Conservation (phyloP, 331 rosid species). For the Prunus yedoensis region DNA sequence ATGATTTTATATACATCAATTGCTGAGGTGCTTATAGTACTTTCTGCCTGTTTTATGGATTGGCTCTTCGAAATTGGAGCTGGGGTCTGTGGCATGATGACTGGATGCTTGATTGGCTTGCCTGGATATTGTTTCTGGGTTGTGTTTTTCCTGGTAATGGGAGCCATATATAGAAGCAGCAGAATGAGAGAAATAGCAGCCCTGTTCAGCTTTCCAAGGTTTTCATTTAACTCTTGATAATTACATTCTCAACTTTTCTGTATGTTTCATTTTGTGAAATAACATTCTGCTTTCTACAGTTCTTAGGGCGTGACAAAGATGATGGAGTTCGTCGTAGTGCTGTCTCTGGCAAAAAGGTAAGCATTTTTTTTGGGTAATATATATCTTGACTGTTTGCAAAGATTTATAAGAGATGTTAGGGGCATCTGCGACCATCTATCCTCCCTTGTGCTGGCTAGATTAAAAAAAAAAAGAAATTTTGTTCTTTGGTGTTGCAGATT, state of each 20-base stretch:
- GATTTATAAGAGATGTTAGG: not conserved
- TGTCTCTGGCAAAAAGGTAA: constrained; percentile 96
- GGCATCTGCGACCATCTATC: not conserved
- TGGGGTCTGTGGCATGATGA: constrained; percentile 86
- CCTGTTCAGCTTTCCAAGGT: constrained; percentile 99
- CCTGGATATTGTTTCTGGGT: constrained; percentile 74
- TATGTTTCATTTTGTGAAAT: not conserved
- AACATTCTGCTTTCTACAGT: constrained; percentile 47
- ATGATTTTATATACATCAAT: constrained; percentile 5
- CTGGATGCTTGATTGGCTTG: constrained; percentile 63
- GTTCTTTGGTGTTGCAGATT: constrained; percentile 45
- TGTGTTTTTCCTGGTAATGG: constrained; percentile 73
- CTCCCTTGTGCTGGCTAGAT: not conserved
- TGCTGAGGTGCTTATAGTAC: constrained; percentile 58
- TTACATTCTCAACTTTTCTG: not conserved
- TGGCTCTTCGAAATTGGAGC: constrained; percentile 98
- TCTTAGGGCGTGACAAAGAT: constrained; percentile 78
- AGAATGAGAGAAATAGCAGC: constrained; percentile 59
- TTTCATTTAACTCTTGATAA: constrained; percentile 24
- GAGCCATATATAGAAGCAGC: constrained; percentile 87
- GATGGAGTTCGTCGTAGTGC: constrained; percentile 90
- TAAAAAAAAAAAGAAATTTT: not conserved
- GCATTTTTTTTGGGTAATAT: not conserved
- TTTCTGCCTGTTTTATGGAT: constrained; percentile 67
- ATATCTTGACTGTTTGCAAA: not conserved